phyloP scores from a whole-genome alignment of 345 rosid genomes.

The Eucalyptus viminalis region DNA sequence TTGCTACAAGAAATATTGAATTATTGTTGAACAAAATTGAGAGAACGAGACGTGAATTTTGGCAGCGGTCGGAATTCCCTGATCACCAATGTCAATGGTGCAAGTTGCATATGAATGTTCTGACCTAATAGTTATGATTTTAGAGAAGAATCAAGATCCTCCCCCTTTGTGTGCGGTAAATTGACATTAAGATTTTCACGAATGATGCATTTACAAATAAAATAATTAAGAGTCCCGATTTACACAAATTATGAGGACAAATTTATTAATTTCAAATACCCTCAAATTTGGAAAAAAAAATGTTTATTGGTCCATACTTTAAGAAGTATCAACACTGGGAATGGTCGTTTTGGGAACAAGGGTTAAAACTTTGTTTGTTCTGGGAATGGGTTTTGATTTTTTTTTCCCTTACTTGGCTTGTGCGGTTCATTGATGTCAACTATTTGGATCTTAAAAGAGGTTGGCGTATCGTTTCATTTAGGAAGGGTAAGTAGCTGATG shows the following conservation, averaged over 20 bases:
- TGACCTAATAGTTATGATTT: neutral
- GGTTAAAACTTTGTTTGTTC: neutral
- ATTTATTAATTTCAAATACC: neutral
- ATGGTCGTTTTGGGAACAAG: neutral
- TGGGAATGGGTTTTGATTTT: neutral
- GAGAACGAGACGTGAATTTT: neutral
- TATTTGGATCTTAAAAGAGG: neutral
- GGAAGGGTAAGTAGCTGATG: neutral
- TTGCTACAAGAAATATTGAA: neutral
- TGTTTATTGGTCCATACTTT: neutral
- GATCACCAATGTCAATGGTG: neutral
- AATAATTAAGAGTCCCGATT: neutral
- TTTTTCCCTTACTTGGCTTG: neutral
- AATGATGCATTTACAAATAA: neutral
- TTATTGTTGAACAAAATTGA: neutral
- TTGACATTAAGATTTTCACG: neutral
- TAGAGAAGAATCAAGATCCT: neutral
- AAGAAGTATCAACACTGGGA: neutral
- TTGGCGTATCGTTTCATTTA: neutral
- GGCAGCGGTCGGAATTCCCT: neutral
- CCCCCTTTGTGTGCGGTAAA: neutral
- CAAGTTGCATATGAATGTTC: neutral
- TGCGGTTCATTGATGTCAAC: neutral
- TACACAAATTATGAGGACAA: neutral
- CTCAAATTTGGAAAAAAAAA: neutral